Percentiles rank a stretch among this genome's conserved stretches.
Evolutionary conservation across 768 basidiomycete species (phyloP).

Genomic region (Plicaturopsis crispa): DNA sequence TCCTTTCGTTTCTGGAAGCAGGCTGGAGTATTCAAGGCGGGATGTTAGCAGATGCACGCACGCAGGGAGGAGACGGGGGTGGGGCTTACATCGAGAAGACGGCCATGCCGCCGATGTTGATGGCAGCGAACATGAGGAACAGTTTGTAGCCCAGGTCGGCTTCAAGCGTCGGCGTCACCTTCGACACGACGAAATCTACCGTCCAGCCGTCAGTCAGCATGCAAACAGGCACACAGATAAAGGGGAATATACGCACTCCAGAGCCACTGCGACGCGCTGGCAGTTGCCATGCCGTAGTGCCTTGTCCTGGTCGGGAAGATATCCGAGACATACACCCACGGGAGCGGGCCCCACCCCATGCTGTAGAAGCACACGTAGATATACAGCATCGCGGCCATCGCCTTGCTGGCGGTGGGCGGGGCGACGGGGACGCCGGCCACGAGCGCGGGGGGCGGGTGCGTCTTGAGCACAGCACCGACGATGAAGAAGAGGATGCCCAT

Average conservation of each 20-base stretch:
- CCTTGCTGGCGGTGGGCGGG: constrained; percentile 48
- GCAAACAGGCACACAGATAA: background rate
- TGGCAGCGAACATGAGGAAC: constrained; percentile 69
- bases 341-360: constrained; percentile 72
- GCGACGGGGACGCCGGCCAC: constrained; percentile 25
- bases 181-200: constrained; percentile 64
- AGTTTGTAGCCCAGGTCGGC: constrained; percentile 62
- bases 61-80: background rate
- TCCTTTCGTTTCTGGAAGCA: constrained; percentile 60
- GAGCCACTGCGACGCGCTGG: constrained; percentile 76
- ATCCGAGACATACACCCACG: constrained; percentile 66
- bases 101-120: constrained; percentile 68
- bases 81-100: constrained; percentile 51
- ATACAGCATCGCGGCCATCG: constrained; percentile 83
- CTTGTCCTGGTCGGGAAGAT: constrained; percentile 84
- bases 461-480: constrained; percentile 78
- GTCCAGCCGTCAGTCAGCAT: background rate
- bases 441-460: constrained; percentile 48
- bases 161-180: constrained; percentile 60
- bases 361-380: constrained; percentile 86
- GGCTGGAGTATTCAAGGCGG: constrained; percentile 16
- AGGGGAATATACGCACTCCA: constrained; percentile 46
- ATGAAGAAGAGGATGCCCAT: constrained; percentile 82
- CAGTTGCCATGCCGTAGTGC: constrained; percentile 71
- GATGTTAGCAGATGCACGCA: background rate